Percentiles rank a stretch among this genome's conserved stretches.
phyloP scores from a whole-genome alignment of 345 rosid species.

The rapeseed (Brassica napus) region DNA sequence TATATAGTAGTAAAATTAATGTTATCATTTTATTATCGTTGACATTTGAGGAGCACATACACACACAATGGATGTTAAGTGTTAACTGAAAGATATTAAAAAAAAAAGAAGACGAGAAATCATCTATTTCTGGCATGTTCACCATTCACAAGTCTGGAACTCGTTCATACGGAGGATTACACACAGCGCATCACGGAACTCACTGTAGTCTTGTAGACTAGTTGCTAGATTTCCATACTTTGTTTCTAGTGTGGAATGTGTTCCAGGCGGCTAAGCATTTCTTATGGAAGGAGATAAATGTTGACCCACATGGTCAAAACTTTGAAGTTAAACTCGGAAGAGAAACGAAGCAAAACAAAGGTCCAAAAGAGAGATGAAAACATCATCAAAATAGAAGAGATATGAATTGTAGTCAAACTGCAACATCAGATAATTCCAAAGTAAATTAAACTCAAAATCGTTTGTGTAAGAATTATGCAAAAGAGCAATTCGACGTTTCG shows the following conservation, averaged over 20 bases:
- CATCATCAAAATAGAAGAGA: neutral
- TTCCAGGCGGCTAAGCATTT: too few species aligned
- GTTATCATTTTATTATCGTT: too few species aligned
- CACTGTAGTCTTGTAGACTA: neutral
- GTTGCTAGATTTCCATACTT: neutral
- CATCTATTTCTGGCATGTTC: neutral
- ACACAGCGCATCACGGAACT: neutral
- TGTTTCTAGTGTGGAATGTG: neutral
- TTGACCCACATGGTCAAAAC: neutral
- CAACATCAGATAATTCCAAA: too few species aligned
- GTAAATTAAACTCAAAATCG: too few species aligned
- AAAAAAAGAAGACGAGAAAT: neutral
- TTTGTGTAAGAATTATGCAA: too few species aligned
- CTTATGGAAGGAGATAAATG: too few species aligned
- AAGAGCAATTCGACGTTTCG: too few species aligned
- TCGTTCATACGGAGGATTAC: neutral
- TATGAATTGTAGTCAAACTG: too few species aligned
- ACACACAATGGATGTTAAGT: neutral
- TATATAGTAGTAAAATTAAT: too few species aligned
- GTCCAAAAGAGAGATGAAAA: neutral
- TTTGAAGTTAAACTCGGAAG: neutral
- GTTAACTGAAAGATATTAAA: neutral
- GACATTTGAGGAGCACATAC: neutral
- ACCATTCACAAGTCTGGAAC: neutral
- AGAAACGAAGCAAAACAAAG: neutral